phyloP scores from a whole-genome alignment of 495 filamentous ascomycete genomes.

The Cetradonia linearis region DNA sequence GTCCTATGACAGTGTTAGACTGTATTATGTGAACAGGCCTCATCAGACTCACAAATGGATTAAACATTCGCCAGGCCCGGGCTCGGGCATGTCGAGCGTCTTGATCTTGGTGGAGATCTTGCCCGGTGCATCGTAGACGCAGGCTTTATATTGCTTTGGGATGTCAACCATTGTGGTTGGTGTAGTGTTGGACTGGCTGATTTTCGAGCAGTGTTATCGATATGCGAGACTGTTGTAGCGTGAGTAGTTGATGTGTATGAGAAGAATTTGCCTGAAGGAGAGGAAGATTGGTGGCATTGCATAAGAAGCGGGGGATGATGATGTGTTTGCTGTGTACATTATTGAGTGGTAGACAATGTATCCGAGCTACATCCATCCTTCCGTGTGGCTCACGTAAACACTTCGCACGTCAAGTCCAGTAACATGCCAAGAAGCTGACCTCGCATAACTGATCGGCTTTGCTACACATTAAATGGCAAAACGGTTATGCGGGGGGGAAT shows the following conservation, averaged over 20 bases:
- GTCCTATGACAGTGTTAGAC: constrained; percentile 35
- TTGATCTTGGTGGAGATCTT: constrained; percentile 56
- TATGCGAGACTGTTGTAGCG: neutral
- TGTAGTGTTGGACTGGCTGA: neutral
- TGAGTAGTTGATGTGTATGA: neutral
- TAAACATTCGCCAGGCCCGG: constrained; percentile 53
- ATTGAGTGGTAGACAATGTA: neutral
- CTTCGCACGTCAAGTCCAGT: neutral
- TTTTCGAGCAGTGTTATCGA: neutral
- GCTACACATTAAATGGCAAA: neutral
- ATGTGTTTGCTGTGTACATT: neutral
- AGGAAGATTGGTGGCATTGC: neutral
- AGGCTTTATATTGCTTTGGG: constrained; percentile 56
- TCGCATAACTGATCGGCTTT: neutral
- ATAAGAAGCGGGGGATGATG: neutral
- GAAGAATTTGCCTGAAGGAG: neutral
- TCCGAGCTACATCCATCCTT: neutral
- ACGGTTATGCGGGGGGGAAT: neutral
- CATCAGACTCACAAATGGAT: constrained; percentile 45
- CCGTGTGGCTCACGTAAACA: neutral
- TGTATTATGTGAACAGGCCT: neutral
- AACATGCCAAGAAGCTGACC: neutral
- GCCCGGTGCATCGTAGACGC: constrained; percentile 60
- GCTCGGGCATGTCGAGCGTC: constrained; percentile 55
- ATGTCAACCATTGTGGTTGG: constrained; percentile 33